Evolutionary conservation across 306 rosid genomes (phyloP).

Genomic region (Leucaena leucocephala): DNA sequence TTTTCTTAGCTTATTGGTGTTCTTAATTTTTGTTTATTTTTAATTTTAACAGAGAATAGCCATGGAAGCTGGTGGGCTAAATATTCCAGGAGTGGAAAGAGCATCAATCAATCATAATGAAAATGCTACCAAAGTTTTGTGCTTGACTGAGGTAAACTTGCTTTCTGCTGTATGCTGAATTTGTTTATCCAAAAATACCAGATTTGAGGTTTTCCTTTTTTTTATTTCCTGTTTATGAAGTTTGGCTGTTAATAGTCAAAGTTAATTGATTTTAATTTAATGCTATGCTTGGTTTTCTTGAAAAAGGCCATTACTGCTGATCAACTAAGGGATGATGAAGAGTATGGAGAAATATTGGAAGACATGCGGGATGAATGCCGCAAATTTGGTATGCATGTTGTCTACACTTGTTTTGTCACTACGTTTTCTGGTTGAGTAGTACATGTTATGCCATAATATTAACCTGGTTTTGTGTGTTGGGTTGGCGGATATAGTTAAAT

Average conservation of each 20-base stretch:
- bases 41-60: constrained; percentile 55
- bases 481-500: constrained; percentile 7
- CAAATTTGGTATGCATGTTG: constrained; percentile 67
- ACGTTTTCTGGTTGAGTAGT: constrained; percentile 5
- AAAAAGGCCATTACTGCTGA: constrained; percentile 62
- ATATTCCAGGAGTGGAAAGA: constrained; percentile 49
- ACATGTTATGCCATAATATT: constrained; percentile 7
- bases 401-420: not conserved
- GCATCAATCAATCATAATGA: constrained; percentile 40
- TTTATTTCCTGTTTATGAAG: constrained; percentile 18
- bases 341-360: constrained; percentile 72
- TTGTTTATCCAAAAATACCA: constrained; percentile 22
- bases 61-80: constrained; percentile 59
- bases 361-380: constrained; percentile 86
- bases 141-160: constrained; percentile 66
- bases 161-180: constrained; percentile 30
- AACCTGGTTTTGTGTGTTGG: constrained; percentile 11
- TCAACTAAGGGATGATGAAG: constrained; percentile 57
- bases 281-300: constrained; percentile 29
- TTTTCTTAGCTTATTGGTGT: not conserved
- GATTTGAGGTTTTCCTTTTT: not conserved
- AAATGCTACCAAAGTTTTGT: constrained; percentile 65
- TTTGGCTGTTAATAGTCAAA: constrained; percentile 3
- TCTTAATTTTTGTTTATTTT: constrained; percentile 2
- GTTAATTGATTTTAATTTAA: constrained; percentile 10